phyloP scores from a whole-genome alignment of 192 early-diverging fungal species.

The Coemansia sp. region DNA sequence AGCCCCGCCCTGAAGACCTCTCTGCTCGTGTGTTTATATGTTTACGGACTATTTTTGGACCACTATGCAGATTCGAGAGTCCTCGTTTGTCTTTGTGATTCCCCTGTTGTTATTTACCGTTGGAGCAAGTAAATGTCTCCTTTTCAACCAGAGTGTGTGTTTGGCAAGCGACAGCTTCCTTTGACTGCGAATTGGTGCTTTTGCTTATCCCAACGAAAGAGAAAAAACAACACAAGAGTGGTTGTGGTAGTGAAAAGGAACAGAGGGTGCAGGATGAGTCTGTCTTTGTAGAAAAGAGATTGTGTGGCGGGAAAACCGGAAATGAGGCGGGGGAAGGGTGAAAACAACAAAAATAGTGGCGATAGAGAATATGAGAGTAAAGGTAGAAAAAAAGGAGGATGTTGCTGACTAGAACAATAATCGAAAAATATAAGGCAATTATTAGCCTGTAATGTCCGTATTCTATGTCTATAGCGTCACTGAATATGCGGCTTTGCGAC shows the following conservation, averaged over 20 bases:
- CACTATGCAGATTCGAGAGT: neutral
- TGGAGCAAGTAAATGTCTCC: neutral
- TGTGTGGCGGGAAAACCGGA: constrained; percentile 11
- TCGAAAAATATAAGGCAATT: constrained; percentile 1
- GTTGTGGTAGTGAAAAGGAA: neutral
- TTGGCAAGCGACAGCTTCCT: neutral
- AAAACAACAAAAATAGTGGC: neutral
- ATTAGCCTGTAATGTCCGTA: neutral
- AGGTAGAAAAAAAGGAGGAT: neutral
- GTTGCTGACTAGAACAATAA: neutral
- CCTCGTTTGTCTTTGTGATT: neutral
- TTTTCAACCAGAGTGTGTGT: neutral
- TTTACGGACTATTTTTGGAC: constrained; percentile 5
- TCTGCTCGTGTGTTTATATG: neutral
- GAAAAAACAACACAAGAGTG: neutral
- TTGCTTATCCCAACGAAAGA: neutral
- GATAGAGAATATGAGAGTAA: constrained; percentile 4
- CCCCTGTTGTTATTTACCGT: constrained; percentile 4
- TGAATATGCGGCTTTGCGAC: constrained; percentile 4
- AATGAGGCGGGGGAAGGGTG: constrained; percentile 8
- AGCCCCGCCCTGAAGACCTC: neutral
- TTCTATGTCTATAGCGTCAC: neutral
- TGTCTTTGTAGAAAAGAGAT: constrained; percentile 10
- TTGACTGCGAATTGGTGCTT: neutral
- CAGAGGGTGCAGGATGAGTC: constrained; percentile 2